A percentile compares a stretch with the other conserved stretches of the same genome.
Conservation (phyloP, 2,329 filamentous ascomycete genomes). For the Neocatenulostroma microsporum region DNA sequence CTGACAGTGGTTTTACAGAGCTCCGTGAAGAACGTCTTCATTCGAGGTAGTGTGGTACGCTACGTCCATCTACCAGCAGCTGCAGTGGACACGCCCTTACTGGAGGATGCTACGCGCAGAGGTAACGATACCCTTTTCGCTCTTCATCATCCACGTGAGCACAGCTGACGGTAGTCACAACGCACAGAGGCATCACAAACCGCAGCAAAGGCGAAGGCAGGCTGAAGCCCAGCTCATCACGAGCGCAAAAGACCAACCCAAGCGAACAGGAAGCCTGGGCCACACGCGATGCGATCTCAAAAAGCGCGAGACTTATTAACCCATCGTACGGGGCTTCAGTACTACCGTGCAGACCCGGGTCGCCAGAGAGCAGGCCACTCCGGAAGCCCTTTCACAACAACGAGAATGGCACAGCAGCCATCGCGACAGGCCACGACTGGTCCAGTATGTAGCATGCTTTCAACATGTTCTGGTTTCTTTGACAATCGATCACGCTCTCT, state of each 20-base stretch:
- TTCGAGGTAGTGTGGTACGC: conserved; percentile 82
- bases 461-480: conserved; percentile 3
- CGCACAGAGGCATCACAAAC: conserved; percentile 26
- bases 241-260: neutral
- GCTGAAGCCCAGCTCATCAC: conserved; percentile 7
- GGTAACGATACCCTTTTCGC: conserved; percentile 42
- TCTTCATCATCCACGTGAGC: neutral
- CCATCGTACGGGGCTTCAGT: too few relatives aligned
- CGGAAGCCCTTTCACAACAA: too few relatives aligned
- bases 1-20: conserved; percentile 38
- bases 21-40: conserved; percentile 92
- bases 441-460: conserved; percentile 1
- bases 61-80: conserved; percentile 81
- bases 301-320: too few relatives aligned
- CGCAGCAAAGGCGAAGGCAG: conserved; percentile 28
- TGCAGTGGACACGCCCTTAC: conserved; percentile 73
- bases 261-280: neutral
- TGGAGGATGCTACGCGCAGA: conserved; percentile 87
- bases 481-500: neutral
- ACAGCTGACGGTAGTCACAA: neutral
- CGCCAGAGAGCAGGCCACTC: too few relatives aligned
- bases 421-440: neutral
- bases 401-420: too few relatives aligned
- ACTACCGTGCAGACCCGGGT: too few relatives aligned
- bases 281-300: neutral